Conservation (phyloP, 2,329 filamentous ascomycete genomes). For the Sphaerostilbella broomeana region DNA sequence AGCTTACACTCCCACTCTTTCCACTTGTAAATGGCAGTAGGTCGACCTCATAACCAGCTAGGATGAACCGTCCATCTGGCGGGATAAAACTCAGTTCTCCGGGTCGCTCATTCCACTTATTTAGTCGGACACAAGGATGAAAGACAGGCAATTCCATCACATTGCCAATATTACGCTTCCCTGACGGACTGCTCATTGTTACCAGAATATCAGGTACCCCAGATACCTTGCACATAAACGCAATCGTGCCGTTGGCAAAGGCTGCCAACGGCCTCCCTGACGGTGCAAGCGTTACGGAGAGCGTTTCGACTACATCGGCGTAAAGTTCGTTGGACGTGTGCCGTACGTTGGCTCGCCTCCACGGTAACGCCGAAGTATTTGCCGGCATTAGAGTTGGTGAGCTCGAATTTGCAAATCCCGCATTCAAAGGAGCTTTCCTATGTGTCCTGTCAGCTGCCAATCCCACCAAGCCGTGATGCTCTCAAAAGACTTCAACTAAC, state of each 20-base stretch:
- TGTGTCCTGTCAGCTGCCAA: not conserved
- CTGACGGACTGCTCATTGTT: slow-evolving; percentile 70
- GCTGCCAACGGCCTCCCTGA: slow-evolving; percentile 83
- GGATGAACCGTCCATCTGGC: slow-evolving; percentile 86
- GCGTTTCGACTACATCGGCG: slow-evolving; percentile 87
- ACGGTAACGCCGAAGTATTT: slow-evolving; percentile 61
- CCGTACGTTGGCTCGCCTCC: slow-evolving; percentile 84
- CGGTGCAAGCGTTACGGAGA: slow-evolving; percentile 81
- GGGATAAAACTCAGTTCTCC: slow-evolving; percentile 95
- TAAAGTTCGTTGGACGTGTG: slow-evolving; percentile 98
- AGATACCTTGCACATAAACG: slow-evolving; percentile 91
- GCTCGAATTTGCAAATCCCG: slow-evolving; percentile 30
- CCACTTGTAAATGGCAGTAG: slow-evolving; percentile 65
- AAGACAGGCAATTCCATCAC: slow-evolving; percentile 88
- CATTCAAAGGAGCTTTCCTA: slow-evolving; percentile 36
- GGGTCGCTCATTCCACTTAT: slow-evolving; percentile 81
- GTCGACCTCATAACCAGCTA: slow-evolving; percentile 92
- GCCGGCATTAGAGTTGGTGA: slow-evolving; percentile 36
- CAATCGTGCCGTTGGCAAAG: slow-evolving; percentile 84
- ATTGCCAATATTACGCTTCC: slow-evolving; percentile 66
- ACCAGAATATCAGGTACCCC: slow-evolving; percentile 87
- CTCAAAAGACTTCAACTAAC: slow-evolving; percentile 31
- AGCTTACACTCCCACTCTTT: slow-evolving; percentile 46
- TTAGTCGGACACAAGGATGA: slow-evolving; percentile 87
- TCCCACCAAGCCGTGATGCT: too few species aligned